phyloP scores from a whole-genome alignment of 257 asterid genomes.

The Fraxinus pennsylvanica region DNA sequence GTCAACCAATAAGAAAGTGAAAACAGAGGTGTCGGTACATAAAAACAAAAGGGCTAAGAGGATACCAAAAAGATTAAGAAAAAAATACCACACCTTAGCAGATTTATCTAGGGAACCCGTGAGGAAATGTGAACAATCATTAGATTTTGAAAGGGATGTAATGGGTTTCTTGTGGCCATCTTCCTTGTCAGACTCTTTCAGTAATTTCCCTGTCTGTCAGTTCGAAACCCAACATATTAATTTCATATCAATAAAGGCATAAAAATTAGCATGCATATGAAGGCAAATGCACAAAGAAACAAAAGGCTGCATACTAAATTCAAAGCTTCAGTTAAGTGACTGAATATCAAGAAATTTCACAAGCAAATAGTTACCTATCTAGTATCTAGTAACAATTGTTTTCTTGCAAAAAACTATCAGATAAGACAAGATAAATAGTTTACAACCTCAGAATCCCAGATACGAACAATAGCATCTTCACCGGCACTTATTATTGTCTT shows the following conservation, averaged over 20 bases:
- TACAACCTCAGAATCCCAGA: conserved; percentile 89
- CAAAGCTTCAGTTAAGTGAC: neutral
- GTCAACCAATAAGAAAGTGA: conserved; percentile 21
- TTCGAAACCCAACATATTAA: neutral
- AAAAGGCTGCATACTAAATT: neutral
- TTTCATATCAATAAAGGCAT: neutral
- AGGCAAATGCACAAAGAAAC: neutral
- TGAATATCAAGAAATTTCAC: neutral
- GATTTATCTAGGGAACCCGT: conserved; percentile 91
- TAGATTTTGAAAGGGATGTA: conserved; percentile 76
- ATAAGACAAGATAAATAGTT: neutral
- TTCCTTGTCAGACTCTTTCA: conserved; percentile 71
- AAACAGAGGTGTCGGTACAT: neutral
- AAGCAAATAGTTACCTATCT: neutral
- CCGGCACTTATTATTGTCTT: conserved; percentile 82
- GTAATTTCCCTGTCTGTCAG: conserved; percentile 69
- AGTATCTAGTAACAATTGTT: neutral
- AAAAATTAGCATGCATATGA: neutral
- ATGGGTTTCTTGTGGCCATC: conserved; percentile 74
- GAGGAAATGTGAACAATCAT: conserved; percentile 75
- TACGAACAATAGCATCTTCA: conserved; percentile 76
- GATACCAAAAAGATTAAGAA: neutral
- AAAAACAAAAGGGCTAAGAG: neutral
- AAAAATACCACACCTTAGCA: conserved; percentile 62
- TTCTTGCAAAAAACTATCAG: neutral